phyloP scores from a whole-genome alignment of 768 basidiomycete species.

The Mycena venus region DNA sequence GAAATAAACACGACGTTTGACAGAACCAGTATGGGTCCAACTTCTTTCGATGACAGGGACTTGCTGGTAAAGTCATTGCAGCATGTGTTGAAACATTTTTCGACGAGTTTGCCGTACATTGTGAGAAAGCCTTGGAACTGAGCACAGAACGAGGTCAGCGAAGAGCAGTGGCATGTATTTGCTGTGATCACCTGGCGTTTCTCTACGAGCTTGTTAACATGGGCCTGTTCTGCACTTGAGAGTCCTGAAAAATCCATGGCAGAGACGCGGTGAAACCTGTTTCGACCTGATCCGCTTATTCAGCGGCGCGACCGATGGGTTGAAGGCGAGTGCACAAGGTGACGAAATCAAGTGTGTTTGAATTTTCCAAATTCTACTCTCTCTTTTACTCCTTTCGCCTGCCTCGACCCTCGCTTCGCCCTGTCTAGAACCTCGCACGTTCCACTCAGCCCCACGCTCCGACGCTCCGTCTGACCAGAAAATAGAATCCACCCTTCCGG shows the following conservation, averaged over 20 bases:
- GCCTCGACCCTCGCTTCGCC: not conserved
- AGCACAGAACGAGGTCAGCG: conserved; percentile 11
- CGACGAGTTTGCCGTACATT: conserved; percentile 94
- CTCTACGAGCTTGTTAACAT: conserved; percentile 94
- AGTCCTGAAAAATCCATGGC: conserved; percentile 93
- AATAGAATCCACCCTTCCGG: not conserved
- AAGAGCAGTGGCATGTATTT: not conserved
- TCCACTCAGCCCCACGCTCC: too few species aligned
- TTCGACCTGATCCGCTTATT: too few species aligned
- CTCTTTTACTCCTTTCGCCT: not conserved
- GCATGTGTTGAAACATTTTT: conserved; percentile 96
- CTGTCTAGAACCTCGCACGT: not conserved
- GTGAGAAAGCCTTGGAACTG: conserved; percentile 99
- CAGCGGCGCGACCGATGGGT: not conserved
- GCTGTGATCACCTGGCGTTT: conserved; percentile 84
- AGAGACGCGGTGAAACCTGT: not conserved
- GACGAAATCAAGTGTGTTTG: too few species aligned
- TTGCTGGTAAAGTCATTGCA: conserved; percentile 98
- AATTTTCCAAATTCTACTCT: not conserved
- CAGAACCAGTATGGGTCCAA: conserved; percentile 40
- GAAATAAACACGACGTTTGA: conserved; percentile 1
- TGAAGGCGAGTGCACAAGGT: too few species aligned
- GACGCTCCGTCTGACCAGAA: too few species aligned
- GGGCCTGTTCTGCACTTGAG: conserved; percentile 93
- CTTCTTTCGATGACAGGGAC: conserved; percentile 94